Percentiles rank a stretch among this genome's conserved stretches.
Evolutionary conservation across 768 basidiomycete species (phyloP).

Genomic region (Porphyrellus cyaneotinctus): DNA sequence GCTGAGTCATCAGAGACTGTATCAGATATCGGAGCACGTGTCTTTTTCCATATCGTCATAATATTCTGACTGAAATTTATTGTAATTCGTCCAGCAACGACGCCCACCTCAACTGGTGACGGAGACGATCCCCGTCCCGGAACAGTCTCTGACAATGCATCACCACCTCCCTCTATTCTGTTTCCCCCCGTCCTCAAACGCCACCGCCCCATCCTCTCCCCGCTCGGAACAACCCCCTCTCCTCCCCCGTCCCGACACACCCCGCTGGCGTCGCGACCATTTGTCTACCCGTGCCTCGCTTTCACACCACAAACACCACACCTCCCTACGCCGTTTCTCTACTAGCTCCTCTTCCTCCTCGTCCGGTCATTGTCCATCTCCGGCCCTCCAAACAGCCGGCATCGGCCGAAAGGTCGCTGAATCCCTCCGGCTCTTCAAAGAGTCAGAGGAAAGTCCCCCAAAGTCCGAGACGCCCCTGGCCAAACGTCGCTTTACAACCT

Average conservation of each 20-base stretch:
- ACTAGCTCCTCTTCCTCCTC: conserved; percentile 24
- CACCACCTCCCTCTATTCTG: not conserved
- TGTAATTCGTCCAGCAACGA: not conserved
- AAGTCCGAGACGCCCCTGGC: conserved; percentile 23
- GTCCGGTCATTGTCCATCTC: conserved; percentile 1
- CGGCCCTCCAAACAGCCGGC: conserved; percentile 30
- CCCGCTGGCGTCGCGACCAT: conserved; percentile 16
- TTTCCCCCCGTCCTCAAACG: conserved; percentile 4
- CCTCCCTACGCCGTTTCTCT: conserved; percentile 33
- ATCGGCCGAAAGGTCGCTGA: conserved; percentile 83
- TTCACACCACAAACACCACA: conserved; percentile 30
- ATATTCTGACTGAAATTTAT: conserved; percentile 22
- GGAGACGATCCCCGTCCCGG: not conserved
- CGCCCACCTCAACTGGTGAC: not conserved
- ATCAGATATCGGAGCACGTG: conserved; percentile 32
- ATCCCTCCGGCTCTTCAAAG: conserved; percentile 77
- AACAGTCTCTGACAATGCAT: not conserved
- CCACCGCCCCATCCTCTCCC: conserved; percentile 2
- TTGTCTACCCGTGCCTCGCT: conserved; percentile 11
- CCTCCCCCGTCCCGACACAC: conserved; percentile 33
- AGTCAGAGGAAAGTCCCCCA: conserved; percentile 45
- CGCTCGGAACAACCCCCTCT: conserved; percentile 14
- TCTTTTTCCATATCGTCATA: conserved; percentile 33
- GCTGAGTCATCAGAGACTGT: conserved; percentile 32
- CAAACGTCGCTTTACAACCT: conserved; percentile 32